Percentiles rank a stretch among this genome's conserved stretches.
Conservation (phyloP, 495 filamentous ascomycete species). For the Aspergillus bertholletiae region DNA sequence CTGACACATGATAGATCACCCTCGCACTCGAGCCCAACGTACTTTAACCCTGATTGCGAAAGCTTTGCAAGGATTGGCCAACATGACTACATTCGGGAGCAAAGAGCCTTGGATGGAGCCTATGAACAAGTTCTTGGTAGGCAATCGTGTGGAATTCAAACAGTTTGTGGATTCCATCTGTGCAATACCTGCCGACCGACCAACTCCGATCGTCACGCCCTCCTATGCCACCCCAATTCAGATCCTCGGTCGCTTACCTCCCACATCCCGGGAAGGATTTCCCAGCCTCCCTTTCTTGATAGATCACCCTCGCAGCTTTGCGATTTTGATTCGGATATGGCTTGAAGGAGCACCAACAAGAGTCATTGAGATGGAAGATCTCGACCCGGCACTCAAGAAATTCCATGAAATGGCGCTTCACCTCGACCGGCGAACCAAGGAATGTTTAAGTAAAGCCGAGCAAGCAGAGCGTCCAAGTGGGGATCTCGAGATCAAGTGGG, state of each 20-base stretch:
- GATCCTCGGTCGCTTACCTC: conserved; percentile 80
- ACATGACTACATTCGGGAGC: conserved; percentile 87
- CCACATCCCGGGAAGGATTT: conserved; percentile 85
- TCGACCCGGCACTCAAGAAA: conserved; percentile 38
- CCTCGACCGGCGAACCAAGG: conserved; percentile 69
- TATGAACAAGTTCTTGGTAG: conserved; percentile 71
- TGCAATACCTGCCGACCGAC: conserved; percentile 68
- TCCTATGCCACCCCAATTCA: conserved; percentile 91
- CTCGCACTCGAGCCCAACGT: conserved; percentile 79
- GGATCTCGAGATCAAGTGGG: conserved; percentile 60
- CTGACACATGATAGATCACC: conserved; percentile 61
- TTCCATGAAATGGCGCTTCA: conserved; percentile 75
- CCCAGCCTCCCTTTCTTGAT: conserved; percentile 93
- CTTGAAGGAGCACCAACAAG: conserved; percentile 53
- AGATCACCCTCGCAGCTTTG: conserved; percentile 84
- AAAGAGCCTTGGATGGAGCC: conserved; percentile 99
- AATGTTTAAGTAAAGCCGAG: conserved; percentile 70
- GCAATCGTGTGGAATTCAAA: conserved; percentile 65
- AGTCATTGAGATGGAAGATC: conserved; percentile 33
- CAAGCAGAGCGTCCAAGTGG: conserved; percentile 61
- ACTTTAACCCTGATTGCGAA: conserved; percentile 94
- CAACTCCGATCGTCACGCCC: conserved; percentile 64
- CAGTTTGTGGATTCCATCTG: conserved; percentile 85
- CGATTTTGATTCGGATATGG: conserved; percentile 87
- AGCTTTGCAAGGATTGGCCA: conserved; percentile 90